Evolutionary conservation across 2,329 filamentous ascomycete species (phyloP).

Genomic region (Coniella vitis): DNA sequence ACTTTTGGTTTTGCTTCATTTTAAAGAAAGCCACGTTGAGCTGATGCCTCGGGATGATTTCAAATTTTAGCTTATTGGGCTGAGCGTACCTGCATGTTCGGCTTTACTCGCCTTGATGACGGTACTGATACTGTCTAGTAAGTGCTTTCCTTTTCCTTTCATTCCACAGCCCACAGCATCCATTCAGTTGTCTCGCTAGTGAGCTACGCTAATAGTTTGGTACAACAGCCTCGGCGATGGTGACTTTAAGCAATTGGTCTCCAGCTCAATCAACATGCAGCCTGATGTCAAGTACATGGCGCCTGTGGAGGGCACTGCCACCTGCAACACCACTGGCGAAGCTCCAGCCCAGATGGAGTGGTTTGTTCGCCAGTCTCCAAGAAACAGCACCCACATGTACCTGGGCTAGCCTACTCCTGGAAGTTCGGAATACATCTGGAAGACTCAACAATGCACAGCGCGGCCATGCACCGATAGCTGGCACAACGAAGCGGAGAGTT

Average conservation of each 20-base stretch:
- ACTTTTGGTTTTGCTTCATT: too few relatives aligned
- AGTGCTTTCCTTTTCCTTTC: neutral
- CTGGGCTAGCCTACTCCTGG: neutral
- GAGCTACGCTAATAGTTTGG: too few relatives aligned
- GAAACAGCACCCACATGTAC: neutral
- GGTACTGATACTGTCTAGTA: neutral
- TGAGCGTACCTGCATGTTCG: slow-evolving; percentile 8
- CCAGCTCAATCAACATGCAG: neutral
- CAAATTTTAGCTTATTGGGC: neutral
- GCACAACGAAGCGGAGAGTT: too few relatives aligned
- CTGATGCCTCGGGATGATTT: neutral
- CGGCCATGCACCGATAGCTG: too few relatives aligned
- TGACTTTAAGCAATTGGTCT: slow-evolving; percentile 2
- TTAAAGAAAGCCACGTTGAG: too few relatives aligned
- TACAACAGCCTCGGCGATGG: slow-evolving; percentile 1
- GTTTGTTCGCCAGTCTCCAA: neutral
- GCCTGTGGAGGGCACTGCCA: slow-evolving; percentile 6
- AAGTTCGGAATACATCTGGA: too few relatives aligned
- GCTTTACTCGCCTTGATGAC: slow-evolving; percentile 4
- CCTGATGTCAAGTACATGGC: neutral
- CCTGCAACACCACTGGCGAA: neutral
- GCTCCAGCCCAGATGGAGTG: slow-evolving; percentile 3
- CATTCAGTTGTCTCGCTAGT: too few relatives aligned
- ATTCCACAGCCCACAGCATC: neutral
- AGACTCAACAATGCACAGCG: too few relatives aligned